phyloP scores from a whole-genome alignment of 805 yeast genomes.

The Diddensiella caesifluorescens region DNA sequence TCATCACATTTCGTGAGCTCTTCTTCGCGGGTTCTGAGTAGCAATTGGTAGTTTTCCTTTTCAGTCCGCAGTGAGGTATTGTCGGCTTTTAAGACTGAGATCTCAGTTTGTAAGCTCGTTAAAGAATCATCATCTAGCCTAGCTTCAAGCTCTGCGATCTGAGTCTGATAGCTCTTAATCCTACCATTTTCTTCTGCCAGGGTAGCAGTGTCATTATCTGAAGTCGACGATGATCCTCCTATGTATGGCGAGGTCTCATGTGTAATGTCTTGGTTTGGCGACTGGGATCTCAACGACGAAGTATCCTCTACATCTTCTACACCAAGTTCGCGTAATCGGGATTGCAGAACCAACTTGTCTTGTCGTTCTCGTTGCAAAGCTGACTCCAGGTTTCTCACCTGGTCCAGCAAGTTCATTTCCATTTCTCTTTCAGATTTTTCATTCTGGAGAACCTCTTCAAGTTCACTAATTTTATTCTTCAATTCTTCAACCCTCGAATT shows the following conservation, averaged over 20 bases:
- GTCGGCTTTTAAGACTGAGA: slow-evolving; percentile 21
- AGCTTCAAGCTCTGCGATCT: slow-evolving; percentile 16
- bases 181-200: slow-evolving; percentile 13
- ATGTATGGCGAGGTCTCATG: slow-evolving; percentile 2
- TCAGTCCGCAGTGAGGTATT: slow-evolving; percentile 17
- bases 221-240: not conserved
- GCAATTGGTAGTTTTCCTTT: slow-evolving; percentile 12
- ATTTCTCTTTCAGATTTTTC: slow-evolving; percentile 23
- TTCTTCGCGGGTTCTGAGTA: slow-evolving; percentile 17
- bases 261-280: not conserved
- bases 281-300: not conserved
- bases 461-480: slow-evolving; percentile 25
- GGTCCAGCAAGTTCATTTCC: slow-evolving; percentile 18
- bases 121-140: slow-evolving; percentile 9
- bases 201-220: slow-evolving; percentile 6
- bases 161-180: slow-evolving; percentile 12
- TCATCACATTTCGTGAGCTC: slow-evolving; percentile 12
- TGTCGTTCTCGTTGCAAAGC: slow-evolving; percentile 17
- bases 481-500: slow-evolving; percentile 24
- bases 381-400: slow-evolving; percentile 20
- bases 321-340: not conserved
- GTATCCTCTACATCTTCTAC: not conserved
- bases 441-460: slow-evolving; percentile 25
- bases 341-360: slow-evolving; percentile 15
- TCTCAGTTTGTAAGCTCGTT: slow-evolving; percentile 19